Base-by-base conservation (phyloP, 2,329 filamentous ascomycete species). In the Phaeosphaeriaceae sp. region DNA sequence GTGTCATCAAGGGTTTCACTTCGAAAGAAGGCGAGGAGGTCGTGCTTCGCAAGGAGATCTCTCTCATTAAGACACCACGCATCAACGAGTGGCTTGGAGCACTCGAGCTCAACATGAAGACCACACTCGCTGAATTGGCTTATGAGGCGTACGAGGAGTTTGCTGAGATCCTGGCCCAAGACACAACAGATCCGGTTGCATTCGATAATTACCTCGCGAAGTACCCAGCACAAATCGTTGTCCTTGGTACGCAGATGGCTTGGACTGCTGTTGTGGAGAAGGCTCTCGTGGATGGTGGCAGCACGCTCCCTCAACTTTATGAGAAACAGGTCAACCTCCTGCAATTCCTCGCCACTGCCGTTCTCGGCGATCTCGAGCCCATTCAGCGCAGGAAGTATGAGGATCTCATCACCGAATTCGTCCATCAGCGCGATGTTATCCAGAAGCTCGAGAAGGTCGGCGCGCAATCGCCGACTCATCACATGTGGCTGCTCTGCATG, bases 21-120 rank as follows among this genome's bases (percentile, higher is more conserved):
- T 99, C 95, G 0, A 97, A 97, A 74, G 96, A 99, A 79, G 93
- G 90, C 52, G 95, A 99, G 78, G 85, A 89, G 61, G 92, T 99
- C 50, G 85, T 85, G 61, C 82, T 99, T 58, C 96, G 93, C 80
- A 94, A 91, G 71, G 91, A 95, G 53, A 94, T 99, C 61, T 97
- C 92, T 17, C 84, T 99, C 49, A 86, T 92, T 69, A 97, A 97
- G 79, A 96, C 92, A 1, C 96, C 96, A 0, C 91, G 92, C 70
- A 97, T 99, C 83, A 99, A 99, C 71, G 95, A 99, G 78, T 99
- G 95, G 95, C 85, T 99, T n/a, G 91, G 91, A 27, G 88, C 96
- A 4, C 82, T 99, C 31, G 95, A 99, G 77, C 89, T 83, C 57
- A 96, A 90, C 65, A 98, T 99, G 93, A 97, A 97, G 78, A 85